These are phyloP conservation scores for Globisporangium recalcitrans DNA, from an alignment of 352 stramenopile species.

Conservation along the genomic window DNA sequence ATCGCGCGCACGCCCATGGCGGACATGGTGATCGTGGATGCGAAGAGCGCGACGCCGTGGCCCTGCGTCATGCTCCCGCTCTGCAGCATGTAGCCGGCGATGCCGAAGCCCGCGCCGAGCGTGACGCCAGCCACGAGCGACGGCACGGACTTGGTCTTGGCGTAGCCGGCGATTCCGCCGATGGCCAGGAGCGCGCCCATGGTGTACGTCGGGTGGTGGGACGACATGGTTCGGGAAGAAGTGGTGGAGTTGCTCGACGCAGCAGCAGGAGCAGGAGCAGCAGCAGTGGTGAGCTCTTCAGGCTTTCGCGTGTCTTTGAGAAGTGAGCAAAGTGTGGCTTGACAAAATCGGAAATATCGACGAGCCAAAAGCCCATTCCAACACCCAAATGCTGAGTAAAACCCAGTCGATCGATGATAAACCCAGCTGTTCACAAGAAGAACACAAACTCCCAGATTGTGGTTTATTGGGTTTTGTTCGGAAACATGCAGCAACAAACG, in stretches of 20 bases:
- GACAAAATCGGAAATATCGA: too few species aligned
- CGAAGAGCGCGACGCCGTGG: constrained; percentile 71
- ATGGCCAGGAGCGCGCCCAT: constrained; percentile 63
- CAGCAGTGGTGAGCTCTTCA: constrained; percentile 5
- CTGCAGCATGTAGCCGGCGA: constrained; percentile 76
- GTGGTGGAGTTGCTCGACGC: too few species aligned
- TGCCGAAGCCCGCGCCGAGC: constrained; percentile 72
- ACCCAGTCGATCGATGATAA: too few species aligned
- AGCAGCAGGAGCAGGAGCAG: too few species aligned
- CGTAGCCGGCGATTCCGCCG: constrained; percentile 77
- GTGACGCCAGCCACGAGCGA: constrained; percentile 78
- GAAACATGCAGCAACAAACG: too few species aligned
- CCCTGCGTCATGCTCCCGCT: constrained; percentile 78
- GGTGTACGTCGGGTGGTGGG: constrained; percentile 81
- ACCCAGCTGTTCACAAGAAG: too few species aligned
- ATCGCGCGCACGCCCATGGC: constrained; percentile 82
- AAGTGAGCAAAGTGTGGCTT: not conserved
- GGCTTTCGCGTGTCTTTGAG: constrained; percentile 3
- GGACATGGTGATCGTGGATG: constrained; percentile 82
- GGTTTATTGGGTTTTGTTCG: too few species aligned
- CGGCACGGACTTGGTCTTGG: constrained; percentile 72
- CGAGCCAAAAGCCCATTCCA: too few species aligned
- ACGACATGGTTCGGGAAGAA: constrained; percentile 42
- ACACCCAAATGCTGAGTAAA: too few species aligned
- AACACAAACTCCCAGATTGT: too few species aligned